These are phyloP conservation scores for Erigeron philadelphicus DNA, from an alignment of 140 eudicot species.

Conservation along the genomic window DNA sequence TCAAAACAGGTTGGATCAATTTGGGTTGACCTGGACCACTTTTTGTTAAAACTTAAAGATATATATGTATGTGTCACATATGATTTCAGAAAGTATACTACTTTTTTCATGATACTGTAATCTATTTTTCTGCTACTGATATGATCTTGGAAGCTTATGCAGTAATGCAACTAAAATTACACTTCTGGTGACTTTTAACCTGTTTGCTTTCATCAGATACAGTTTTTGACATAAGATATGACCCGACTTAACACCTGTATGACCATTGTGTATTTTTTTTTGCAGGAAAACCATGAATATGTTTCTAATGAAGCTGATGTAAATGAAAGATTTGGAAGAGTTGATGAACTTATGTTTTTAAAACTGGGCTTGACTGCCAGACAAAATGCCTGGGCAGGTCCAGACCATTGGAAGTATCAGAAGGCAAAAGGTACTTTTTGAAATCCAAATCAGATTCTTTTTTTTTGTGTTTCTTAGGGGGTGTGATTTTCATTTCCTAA, in stretches of 20 bases:
- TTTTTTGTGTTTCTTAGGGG: not conserved
- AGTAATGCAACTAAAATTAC: not conserved
- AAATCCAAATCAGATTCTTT: not conserved
- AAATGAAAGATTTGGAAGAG: conserved; percentile 40
- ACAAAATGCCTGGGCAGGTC: conserved; percentile 87
- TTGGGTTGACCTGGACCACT: not conserved
- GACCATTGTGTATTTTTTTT: not conserved
- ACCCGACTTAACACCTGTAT: not conserved
- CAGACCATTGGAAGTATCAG: conserved; percentile 82
- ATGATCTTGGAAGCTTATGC: not conserved
- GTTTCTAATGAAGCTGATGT: conserved; percentile 30
- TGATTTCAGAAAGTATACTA: not conserved
- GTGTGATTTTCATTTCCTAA: conserved; percentile 1
- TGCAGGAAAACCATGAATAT: conserved; percentile 49
- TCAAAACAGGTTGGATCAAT: not conserved
- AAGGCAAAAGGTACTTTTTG: conserved; percentile 48
- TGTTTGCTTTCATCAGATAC: not conserved
- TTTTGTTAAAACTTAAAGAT: not conserved
- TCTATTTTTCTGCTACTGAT: not conserved
- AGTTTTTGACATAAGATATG: too few species aligned
- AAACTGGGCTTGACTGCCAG: conserved; percentile 43
- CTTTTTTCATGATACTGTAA: not conserved
- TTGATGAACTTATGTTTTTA: conserved; percentile 41
- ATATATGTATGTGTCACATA: not conserved
- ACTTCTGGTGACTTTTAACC: conserved; percentile 3